Evolutionary conservation across 352 stramenopile genomes (phyloP).

Genomic region (Phytophthora niederhauseri): DNA sequence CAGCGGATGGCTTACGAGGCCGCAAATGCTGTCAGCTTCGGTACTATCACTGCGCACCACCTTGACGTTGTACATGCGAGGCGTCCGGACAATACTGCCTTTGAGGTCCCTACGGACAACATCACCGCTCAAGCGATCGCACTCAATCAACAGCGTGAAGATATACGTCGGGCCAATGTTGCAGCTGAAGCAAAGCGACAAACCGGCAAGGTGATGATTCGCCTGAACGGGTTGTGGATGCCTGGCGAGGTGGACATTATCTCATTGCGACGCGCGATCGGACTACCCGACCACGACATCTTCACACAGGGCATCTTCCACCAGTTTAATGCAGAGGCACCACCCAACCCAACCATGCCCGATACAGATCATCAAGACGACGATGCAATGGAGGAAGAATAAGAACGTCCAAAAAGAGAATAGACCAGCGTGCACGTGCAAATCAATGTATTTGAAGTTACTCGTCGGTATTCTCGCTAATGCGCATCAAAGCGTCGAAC

Average conservation of each 20-base stretch:
- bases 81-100: not conserved
- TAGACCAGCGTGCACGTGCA: not conserved
- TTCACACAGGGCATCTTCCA: not conserved
- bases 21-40: not conserved
- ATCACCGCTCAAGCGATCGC: conserved; percentile 5
- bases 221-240: conserved; percentile 5
- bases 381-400: not conserved
- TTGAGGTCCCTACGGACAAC: conserved; percentile 8
- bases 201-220: not conserved
- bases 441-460: too few species aligned
- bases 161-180: not conserved
- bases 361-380: not conserved
- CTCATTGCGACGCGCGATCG: not conserved
- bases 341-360: not conserved
- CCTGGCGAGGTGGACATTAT: not conserved
- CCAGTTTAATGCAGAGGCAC: not conserved
- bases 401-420: not conserved
- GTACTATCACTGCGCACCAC: conserved; percentile 9
- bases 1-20: conserved; percentile 10
- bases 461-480: not conserved
- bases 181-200: not conserved
- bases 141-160: conserved; percentile 6
- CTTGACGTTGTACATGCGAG: conserved; percentile 6
- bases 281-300: not conserved
- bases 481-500: not conserved